Evolutionary conservation across 2,329 filamentous ascomycete genomes (phyloP).

Genomic region (Aureobasidium mangrovei): DNA sequence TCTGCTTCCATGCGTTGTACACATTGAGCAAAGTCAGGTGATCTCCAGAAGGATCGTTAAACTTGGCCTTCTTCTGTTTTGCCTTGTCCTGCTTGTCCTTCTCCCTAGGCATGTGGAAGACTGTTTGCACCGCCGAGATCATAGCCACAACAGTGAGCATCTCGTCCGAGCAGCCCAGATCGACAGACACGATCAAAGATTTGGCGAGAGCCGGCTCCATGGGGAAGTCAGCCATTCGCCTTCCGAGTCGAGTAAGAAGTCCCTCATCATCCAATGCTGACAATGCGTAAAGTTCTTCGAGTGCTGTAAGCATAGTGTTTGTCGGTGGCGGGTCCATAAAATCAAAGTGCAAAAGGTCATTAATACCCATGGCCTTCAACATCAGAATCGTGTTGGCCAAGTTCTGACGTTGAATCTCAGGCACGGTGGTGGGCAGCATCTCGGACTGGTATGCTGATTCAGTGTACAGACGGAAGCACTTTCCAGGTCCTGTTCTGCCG

Average conservation of each 20-base stretch:
- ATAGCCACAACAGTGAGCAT: conserved; percentile 90
- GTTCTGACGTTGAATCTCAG: conserved; percentile 94
- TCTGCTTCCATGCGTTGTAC: conserved; percentile 92
- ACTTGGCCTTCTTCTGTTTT: conserved; percentile 95
- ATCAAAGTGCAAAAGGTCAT: conserved; percentile 92
- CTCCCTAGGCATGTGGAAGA: conserved; percentile 72
- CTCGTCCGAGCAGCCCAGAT: conserved; percentile 85
- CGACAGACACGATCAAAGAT: conserved; percentile 77
- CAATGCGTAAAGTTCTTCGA: conserved; percentile 90
- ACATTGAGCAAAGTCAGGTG: conserved; percentile 93
- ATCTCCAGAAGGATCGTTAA: conserved; percentile 90
- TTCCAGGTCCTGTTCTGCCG: conserved; percentile 88
- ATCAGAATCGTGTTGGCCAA: conserved; percentile 88
- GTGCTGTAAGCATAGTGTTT: conserved; percentile 91
- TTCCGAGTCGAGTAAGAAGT: conserved; percentile 77
- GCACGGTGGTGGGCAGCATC: conserved; percentile 92
- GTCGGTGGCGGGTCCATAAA: conserved; percentile 98
- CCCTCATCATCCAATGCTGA: conserved; percentile 93
- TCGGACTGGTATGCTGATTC: conserved; percentile 93
- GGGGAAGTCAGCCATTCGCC: conserved; percentile 97
- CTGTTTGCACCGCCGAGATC: conserved; percentile 68
- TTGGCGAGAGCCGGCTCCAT: conserved; percentile 94
- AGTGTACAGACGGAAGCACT: conserved; percentile 91
- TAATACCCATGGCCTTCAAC: conserved; percentile 99
- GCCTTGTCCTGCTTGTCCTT: conserved; percentile 96